Evolutionary conservation across 164 flowering plant species (phyloP).

Genomic region (Vitis labrusca): DNA sequence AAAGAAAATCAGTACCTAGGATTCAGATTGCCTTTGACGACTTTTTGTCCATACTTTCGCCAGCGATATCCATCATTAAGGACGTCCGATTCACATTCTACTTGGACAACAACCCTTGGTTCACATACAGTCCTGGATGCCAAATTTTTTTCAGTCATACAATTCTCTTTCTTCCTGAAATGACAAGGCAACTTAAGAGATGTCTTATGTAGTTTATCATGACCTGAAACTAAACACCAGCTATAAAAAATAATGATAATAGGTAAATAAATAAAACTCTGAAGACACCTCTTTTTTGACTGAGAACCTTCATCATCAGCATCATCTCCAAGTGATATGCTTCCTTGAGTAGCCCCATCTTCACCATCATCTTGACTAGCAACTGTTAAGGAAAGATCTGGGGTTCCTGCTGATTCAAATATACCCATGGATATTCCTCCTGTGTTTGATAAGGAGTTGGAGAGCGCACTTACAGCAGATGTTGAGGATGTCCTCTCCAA

Average conservation of each 20-base stretch:
- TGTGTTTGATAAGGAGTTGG: constrained; percentile 47
- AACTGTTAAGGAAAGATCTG: constrained; percentile 65
- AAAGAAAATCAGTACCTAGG: constrained; percentile 55
- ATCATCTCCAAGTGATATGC: constrained; percentile 50
- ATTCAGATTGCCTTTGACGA: constrained; percentile 87
- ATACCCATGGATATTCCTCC: constrained; percentile 38
- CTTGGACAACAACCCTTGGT: constrained; percentile 79
- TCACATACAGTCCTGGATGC: constrained; percentile 66
- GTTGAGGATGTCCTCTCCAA: constrained; percentile 61
- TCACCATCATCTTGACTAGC: constrained; percentile 58
- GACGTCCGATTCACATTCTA: constrained; percentile 75
- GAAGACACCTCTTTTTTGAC: constrained; percentile 61
- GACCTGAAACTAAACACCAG: background rate
- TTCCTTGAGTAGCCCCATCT: constrained; percentile 56
- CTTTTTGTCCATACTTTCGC: constrained; percentile 90
- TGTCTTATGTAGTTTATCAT: background rate
- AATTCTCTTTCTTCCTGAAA: constrained; percentile 58
- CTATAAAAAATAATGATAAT: background rate
- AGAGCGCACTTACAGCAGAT: constrained; percentile 57
- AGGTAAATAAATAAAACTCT: no score
- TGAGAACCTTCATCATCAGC: constrained; percentile 66
- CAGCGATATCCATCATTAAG: constrained; percentile 96
- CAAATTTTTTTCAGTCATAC: constrained; percentile 43
- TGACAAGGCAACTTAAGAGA: constrained; percentile 1
- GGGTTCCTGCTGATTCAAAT: constrained; percentile 53